Conservation (phyloP, 2,329 filamentous ascomycete species). For the Malbranchea cinnamomea region DNA sequence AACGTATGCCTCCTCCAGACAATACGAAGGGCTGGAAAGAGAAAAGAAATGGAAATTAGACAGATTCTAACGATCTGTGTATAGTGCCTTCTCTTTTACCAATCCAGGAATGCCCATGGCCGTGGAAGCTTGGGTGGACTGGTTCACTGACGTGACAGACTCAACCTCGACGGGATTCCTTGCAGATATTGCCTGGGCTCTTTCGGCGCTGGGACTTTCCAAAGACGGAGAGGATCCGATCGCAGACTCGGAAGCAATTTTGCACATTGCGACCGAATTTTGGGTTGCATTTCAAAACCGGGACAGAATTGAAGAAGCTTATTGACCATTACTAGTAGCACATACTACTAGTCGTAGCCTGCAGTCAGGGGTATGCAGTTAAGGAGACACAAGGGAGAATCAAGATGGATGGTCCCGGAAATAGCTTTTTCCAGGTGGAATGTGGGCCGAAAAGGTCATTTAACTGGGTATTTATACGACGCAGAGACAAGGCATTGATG, state of each 20-base stretch:
- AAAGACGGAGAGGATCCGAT: conserved; percentile 7
- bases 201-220: conserved; percentile 8
- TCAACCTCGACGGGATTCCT: conserved; percentile 8
- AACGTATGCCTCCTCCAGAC: conserved; percentile 6
- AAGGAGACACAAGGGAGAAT: no score
- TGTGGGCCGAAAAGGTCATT: no score
- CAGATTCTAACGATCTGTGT: conserved; percentile 1
- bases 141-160: conserved; percentile 11
- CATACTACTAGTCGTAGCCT: neutral
- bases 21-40: neutral
- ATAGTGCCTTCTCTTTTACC: conserved; percentile 10
- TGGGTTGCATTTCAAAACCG: conserved; percentile 9
- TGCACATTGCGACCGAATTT: conserved; percentile 7
- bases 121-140: conserved; percentile 10
- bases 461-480: no score
- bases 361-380: neutral
- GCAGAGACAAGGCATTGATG: no score
- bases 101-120: conserved; percentile 7
- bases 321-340: neutral
- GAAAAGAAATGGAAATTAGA: neutral
- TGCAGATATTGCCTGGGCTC: conserved; percentile 10
- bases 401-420: no score
- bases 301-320: no score
- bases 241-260: conserved; percentile 5
- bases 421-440: no score